Evolutionary conservation across 2,329 filamentous ascomycete species (phyloP).

Genomic region (Fusarium tuaranense): DNA sequence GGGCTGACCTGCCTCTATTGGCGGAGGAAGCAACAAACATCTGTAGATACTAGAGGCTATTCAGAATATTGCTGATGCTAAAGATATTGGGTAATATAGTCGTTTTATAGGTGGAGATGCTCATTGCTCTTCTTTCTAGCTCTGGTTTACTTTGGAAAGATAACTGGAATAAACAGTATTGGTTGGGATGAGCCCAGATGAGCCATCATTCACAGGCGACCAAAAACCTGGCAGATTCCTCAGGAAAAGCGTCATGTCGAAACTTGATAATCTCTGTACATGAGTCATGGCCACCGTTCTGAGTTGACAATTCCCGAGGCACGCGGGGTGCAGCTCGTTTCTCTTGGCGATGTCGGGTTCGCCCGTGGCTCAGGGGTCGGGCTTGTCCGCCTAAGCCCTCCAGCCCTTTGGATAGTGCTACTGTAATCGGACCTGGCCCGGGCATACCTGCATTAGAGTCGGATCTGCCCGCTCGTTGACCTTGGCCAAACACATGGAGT

Average conservation of each 20-base stretch:
- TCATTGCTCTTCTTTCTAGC: no score
- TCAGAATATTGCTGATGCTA: not conserved
- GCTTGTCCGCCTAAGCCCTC: not conserved
- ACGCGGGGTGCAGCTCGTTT: not conserved
- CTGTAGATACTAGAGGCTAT: no score
- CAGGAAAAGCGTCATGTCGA: not conserved
- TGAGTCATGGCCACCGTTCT: not conserved
- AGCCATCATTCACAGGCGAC: no score
- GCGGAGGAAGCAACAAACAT: no score
- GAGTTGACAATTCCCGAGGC: not conserved
- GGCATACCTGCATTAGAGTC: no score
- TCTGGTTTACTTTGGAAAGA: no score
- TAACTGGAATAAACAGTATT: not conserved
- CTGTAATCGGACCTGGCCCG: not conserved
- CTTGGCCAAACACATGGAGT: not conserved
- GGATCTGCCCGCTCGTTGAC: not conserved
- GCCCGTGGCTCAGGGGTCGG: not conserved
- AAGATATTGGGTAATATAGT: not conserved
- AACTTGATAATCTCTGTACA: not conserved
- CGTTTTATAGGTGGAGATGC: not conserved
- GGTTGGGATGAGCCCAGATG: not conserved
- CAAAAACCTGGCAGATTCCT: not conserved
- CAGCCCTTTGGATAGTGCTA: not conserved
- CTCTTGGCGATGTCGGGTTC: not conserved
- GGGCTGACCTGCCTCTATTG: not conserved